phyloP scores from a whole-genome alignment of 2,329 filamentous ascomycete species.

The Ophiostoma sp. region DNA sequence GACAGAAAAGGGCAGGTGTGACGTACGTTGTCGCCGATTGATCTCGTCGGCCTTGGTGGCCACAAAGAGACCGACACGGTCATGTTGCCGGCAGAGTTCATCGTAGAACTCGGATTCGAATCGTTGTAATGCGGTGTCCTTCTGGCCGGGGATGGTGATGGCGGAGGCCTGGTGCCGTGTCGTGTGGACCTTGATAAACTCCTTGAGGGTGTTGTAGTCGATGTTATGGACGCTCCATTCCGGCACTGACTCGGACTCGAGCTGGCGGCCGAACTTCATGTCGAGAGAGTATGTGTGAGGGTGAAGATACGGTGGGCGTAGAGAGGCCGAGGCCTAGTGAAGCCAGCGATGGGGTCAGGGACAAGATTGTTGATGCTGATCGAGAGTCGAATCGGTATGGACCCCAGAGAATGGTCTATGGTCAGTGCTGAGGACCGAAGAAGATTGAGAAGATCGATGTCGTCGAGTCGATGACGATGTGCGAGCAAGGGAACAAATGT shows the following conservation, averaged over 20 bases:
- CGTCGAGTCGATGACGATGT: conserved; percentile 8
- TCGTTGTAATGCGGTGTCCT: conserved; percentile 56
- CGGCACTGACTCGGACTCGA: conserved; percentile 74
- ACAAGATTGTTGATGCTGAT: background rate
- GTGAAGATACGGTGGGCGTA: background rate
- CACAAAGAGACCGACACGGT: conserved; percentile 76
- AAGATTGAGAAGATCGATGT: background rate
- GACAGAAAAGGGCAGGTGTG: too few species aligned
- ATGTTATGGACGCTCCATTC: conserved; percentile 85
- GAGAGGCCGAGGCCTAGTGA: background rate
- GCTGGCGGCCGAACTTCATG: conserved; percentile 77
- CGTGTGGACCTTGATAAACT: conserved; percentile 79
- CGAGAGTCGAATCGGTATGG: background rate
- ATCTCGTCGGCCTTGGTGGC: conserved; percentile 79
- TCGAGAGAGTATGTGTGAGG: background rate
- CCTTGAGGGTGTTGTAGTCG: conserved; percentile 85
- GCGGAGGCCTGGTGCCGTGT: conserved; percentile 68
- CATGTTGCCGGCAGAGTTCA: conserved; percentile 72
- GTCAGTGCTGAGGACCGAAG: background rate
- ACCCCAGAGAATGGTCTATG: background rate
- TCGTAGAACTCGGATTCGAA: conserved; percentile 73
- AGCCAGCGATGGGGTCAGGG: background rate
- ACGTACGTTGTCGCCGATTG: conserved; percentile 64
- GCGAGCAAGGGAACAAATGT: background rate
- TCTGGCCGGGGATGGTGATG: conserved; percentile 72